Conservation (phyloP, 345 rosid species). For the Microcos paniculata region DNA sequence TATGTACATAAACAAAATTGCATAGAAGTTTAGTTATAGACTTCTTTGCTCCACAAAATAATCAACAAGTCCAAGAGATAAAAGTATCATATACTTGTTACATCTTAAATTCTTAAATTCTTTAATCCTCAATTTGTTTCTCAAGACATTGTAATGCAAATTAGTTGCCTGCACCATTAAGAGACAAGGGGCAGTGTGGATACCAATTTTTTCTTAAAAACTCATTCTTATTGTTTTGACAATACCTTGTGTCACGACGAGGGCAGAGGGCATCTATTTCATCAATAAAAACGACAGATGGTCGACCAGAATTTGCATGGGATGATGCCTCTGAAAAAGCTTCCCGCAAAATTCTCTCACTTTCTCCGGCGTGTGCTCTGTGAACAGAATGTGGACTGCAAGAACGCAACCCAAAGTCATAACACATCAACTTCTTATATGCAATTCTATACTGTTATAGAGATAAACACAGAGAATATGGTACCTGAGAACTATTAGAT, state of each 20-base stretch:
- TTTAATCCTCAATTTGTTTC: not conserved
- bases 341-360: conserved; percentile 74
- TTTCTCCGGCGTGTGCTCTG: conserved; percentile 84
- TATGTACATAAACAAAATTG: not conserved
- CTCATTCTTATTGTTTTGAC: not conserved
- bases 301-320: conserved; percentile 56
- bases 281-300: conserved; percentile 82
- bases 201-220: not conserved
- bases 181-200: not conserved
- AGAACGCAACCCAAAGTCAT: conserved; percentile 14
- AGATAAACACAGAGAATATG: conserved; percentile 1
- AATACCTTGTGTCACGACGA: conserved; percentile 70
- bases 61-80: not conserved
- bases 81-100: not conserved
- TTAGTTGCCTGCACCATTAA: not conserved
- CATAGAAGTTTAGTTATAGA: not conserved
- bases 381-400: conserved; percentile 81
- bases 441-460: not conserved
- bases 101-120: not conserved
- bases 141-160: not conserved
- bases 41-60: not conserved
- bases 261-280: conserved; percentile 92
- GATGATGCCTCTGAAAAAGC: conserved; percentile 77
- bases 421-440: not conserved
- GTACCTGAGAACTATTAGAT: conserved; percentile 78